Conservation (phyloP, 148 eudicot genomes). For the Rhododendron ferrugineum region DNA sequence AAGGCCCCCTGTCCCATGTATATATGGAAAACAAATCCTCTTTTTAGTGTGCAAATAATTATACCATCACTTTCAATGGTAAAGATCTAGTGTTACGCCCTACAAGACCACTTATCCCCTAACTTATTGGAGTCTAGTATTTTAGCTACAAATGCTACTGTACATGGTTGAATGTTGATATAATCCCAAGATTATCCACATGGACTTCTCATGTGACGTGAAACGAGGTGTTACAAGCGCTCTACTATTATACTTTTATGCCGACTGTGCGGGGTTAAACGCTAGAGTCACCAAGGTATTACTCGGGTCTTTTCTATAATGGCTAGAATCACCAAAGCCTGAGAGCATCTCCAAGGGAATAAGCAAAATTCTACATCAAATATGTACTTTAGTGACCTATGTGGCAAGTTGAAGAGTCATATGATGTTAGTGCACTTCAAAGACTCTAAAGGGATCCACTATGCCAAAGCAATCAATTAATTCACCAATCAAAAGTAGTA, state of each 20-base stretch:
- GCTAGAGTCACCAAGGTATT: not conserved
- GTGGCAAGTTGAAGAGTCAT: too few relatives aligned
- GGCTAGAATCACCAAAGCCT: not conserved
- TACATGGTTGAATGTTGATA: not conserved
- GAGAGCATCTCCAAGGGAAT: too few relatives aligned
- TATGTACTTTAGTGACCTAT: too few relatives aligned
- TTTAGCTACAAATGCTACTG: not conserved
- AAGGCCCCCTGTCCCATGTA: not conserved
- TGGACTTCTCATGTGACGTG: not conserved
- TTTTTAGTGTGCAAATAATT: not conserved
- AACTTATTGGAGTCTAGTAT: not conserved
- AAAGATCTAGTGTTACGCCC: not conserved
- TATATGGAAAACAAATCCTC: not conserved
- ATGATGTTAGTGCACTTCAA: too few relatives aligned
- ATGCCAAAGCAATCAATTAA: too few relatives aligned
- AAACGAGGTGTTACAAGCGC: not conserved
- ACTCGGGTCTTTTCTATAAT: not conserved
- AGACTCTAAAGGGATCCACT: too few relatives aligned
- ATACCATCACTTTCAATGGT: not conserved
- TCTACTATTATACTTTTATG: not conserved
- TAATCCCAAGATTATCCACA: not conserved
- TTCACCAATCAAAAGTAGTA: too few relatives aligned
- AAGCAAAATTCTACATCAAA: too few relatives aligned
- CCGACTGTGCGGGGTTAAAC: not conserved
- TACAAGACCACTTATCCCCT: not conserved